phyloP scores from a whole-genome alignment of 2,329 filamentous ascomycete species.

The Hypoxylon sp. region DNA sequence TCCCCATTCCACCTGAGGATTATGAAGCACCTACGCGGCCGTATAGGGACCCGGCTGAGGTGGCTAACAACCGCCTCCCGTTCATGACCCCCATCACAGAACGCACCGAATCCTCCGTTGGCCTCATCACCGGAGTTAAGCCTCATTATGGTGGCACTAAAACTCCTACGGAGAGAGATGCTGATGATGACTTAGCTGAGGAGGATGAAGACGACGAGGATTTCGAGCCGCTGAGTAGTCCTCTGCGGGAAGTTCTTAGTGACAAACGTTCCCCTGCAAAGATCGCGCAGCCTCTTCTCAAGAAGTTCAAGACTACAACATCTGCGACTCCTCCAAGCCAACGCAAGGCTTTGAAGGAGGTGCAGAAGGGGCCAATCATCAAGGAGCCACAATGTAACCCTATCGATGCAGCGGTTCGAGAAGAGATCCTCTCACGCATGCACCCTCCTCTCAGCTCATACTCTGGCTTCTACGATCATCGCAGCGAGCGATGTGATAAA shows the following conservation, averaged over 20 bases:
- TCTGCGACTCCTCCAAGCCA: slow-evolving; percentile 53
- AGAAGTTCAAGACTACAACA: slow-evolving; percentile 59
- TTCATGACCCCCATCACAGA: slow-evolving; percentile 99
- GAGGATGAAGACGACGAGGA: slow-evolving; percentile 55
- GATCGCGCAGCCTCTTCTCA: slow-evolving; percentile 66
- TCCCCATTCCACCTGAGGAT: slow-evolving; percentile 87
- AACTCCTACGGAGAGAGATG: slow-evolving; percentile 77
- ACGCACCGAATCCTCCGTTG: slow-evolving; percentile 90
- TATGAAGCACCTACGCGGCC: slow-evolving; percentile 84
- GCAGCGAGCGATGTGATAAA: slow-evolving; percentile 73
- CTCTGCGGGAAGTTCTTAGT: slow-evolving; percentile 76
- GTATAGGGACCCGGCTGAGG: slow-evolving; percentile 83
- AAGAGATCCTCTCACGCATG: slow-evolving; percentile 80
- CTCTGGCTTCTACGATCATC: slow-evolving; percentile 83
- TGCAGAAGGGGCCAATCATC: slow-evolving; percentile 79
- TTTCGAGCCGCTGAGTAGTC: slow-evolving; percentile 74
- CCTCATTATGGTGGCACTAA: slow-evolving; percentile 77
- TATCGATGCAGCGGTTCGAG: slow-evolving; percentile 80
- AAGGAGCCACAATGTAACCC: slow-evolving; percentile 90
- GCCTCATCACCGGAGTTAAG: slow-evolving; percentile 71
- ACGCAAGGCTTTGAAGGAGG: slow-evolving; percentile 56
- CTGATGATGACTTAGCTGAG: slow-evolving; percentile 50
- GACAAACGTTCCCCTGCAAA: slow-evolving; percentile 64
- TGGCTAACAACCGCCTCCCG: slow-evolving; percentile 90
- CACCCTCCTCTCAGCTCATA: slow-evolving; percentile 82